phyloP scores from a whole-genome alignment of 306 rosid genomes.

The Lathyrus aphaca region DNA sequence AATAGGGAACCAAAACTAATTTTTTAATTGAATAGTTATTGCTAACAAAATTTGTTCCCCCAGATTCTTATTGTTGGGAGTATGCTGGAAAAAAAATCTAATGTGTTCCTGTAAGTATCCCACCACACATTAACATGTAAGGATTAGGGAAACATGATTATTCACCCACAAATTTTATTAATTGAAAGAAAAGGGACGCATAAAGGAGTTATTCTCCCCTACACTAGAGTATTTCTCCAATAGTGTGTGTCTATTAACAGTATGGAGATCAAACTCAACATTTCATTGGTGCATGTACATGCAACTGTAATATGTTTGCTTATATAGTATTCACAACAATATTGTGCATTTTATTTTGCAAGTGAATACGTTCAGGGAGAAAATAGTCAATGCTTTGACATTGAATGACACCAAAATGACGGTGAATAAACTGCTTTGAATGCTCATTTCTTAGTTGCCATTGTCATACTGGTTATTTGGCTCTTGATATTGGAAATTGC shows the following conservation, averaged over 20 bases:
- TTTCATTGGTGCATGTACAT: constrained; percentile 4
- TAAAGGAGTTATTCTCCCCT: background rate
- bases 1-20: no score
- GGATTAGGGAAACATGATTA: background rate
- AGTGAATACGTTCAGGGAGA: constrained; percentile 90
- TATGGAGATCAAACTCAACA: constrained; percentile 10
- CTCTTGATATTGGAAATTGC: constrained; percentile 78
- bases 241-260: no score
- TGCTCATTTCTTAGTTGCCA: constrained; percentile 66
- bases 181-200: background rate
- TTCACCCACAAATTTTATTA: background rate
- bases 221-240: background rate
- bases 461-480: constrained; percentile 61
- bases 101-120: no score
- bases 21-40: no score
- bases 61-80: no score
- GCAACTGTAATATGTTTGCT: constrained; percentile 15
- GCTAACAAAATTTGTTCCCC: no score
- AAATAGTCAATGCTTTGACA: constrained; percentile 88
- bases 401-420: constrained; percentile 95
- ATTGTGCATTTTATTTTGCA: constrained; percentile 40
- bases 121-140: no score
- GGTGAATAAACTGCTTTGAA: constrained; percentile 74
- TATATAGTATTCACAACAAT: background rate
- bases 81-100: no score